Evolutionary conservation across 106 monocot species (phyloP), one percentile per base, ranked within the genome.

Genomic region (Acorus calamus): DNA sequence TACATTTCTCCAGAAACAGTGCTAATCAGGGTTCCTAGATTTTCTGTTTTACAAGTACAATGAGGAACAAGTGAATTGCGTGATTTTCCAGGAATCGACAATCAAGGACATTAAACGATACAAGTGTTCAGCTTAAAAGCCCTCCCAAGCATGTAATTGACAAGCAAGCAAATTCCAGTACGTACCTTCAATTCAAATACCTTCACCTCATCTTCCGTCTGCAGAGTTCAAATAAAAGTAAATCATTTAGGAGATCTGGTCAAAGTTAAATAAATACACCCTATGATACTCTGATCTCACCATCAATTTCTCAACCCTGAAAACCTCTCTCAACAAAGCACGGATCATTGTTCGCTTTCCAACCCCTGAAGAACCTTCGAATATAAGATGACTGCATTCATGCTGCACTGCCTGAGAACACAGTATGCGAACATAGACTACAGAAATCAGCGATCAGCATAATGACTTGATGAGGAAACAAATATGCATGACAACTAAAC

Each of bases 331-430:
- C 46, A 81, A 42, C 7, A 50, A 69, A 44, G 81, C 76, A 44
- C 57, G 49, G 55, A 64, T 65, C 81, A 81, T 81, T n/a, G 76
- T 69, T 61, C 43, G 72, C 69, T 76, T 81, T 42, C 81, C 81
- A 50, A 73, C 81, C 42, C 76, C 76, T 2, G 76, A 57, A 50
- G 76, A 76, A 43, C 81, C 81, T 76, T 81, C 81, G 49, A 81
- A 76, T 64, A 81, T 81, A 46, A 68, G 56, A 64, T 81, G 76
- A 65, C 46, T 46, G 60, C 53, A 81, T 4, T 73, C 48, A 12
- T 52, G 60, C 48, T 59, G 64, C 6, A 4, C 56, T 49, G 62
- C 72, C 81, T 81, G 54, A 11, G 4, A 59, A 42, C 2, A 42
- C 7, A 4, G 4, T 51, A 50, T 11, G 10, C 11, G 58, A 10